Conservation (phyloP, 805 yeast species). For the Candida tallmaniae region DNA sequence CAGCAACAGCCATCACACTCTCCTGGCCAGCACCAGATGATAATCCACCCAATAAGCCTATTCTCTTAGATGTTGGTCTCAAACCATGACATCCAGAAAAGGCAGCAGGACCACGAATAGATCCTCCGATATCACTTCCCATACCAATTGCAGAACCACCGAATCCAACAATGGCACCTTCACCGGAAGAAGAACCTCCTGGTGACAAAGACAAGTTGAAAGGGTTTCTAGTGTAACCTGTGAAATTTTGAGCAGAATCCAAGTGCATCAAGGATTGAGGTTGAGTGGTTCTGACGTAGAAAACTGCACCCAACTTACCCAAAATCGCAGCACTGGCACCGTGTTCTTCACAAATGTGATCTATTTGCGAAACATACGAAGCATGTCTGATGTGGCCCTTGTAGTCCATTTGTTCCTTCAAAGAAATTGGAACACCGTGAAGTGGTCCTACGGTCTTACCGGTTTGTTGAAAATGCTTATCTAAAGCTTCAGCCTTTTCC, state of each 20-base stretch:
- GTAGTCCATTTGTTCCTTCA: conserved; percentile 47
- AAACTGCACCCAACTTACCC: conserved; percentile 40
- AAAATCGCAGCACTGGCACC: conserved; percentile 28
- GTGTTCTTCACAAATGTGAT: conserved; percentile 25
- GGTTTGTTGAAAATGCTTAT: conserved; percentile 41
- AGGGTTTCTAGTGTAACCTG: conserved; percentile 37
- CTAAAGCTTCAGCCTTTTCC: conserved; percentile 50
- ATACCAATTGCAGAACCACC: conserved; percentile 39
- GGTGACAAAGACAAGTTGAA: conserved; percentile 33
- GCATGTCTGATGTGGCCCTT: conserved; percentile 34
- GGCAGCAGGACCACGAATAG: conserved; percentile 42
- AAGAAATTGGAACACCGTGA: conserved; percentile 63
- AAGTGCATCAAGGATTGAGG: conserved; percentile 45
- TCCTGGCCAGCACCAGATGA: conserved; percentile 61
- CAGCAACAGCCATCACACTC: conserved; percentile 59
- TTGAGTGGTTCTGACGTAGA: conserved; percentile 40
- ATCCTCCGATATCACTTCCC: conserved; percentile 43
- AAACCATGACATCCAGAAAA: conserved; percentile 38
- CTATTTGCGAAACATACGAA: conserved; percentile 33
- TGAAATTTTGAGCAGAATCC: conserved; percentile 36
- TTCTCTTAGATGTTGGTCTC: conserved; percentile 39
- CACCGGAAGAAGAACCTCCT: conserved; percentile 44
- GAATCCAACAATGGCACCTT: conserved; percentile 39
- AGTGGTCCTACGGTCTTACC: conserved; percentile 56
- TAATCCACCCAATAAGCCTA: conserved; percentile 40